Base-by-base conservation (phyloP, 1,284 basidiomycete species). In the Sporisorium reilianum region DNA sequence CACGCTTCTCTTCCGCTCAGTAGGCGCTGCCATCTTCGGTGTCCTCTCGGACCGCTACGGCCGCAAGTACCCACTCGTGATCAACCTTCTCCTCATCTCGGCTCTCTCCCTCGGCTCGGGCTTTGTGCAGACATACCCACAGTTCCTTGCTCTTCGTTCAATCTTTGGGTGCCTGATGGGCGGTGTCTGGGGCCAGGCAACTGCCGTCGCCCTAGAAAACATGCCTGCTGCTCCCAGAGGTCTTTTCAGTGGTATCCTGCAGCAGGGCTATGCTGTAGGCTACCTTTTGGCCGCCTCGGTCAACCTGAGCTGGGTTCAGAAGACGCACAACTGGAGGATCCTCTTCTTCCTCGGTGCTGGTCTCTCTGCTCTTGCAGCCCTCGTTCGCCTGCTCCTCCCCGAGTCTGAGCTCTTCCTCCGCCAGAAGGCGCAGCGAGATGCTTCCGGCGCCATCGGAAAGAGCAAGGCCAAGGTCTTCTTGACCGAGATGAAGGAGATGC, bases 171-270 rank as follows among this genome's bases (percentile, higher is more conserved):
- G 92, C 7, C 91, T 90, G 7, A 97, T 97, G 94, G 81, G 82
- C 5, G 77, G 74, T 4, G 69, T 83, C 25, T 82, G 77, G 79
- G 78, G 76, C 2, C 48, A 75, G 65, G 67, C 77, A 0, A 74
- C 69, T 0, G 78, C 78, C 2, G 66, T 56, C 0, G 91, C 92
- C 0, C 89, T 98, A 14, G 96, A 97, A 85, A 95, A 93, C 84
- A 88, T 97, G 25, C 95, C 95, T 0, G 90, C 92, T 28, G 91
- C 92, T 69, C 88, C 90, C 2, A 91, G 96, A 84, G 96, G 96
- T 40, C 86, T 97, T 3, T 91, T 90, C 18, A 92, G 90, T 18
- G 96, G 96, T 40, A 87, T 97, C 60, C 84, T 94, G 4, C 93
- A 95, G 77, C 89, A 94, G 83, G 92, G 92, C 3, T 93, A 94